Base-by-base conservation (phyloP, 164 flowering plant genomes). In the Umbellularia californica region DNA sequence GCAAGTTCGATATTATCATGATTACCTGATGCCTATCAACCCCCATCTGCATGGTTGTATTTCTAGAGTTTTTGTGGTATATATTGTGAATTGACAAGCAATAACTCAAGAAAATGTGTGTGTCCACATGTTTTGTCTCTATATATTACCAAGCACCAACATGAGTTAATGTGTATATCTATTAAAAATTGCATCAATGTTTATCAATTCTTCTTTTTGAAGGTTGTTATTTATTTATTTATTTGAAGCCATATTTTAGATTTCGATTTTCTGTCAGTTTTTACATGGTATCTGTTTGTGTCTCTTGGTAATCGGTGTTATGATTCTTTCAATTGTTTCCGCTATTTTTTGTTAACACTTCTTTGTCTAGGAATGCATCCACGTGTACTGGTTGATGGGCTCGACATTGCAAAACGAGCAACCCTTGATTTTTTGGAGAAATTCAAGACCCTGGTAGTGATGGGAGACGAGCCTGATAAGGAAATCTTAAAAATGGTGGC, bases 401-500 rank as follows among this genome's bases (percentile, higher is more conserved):
- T 96, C 85, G 98, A 96, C 77, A 94, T 96, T 82, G 98, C 99
- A 15, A 96, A 96, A 82, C 86, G 86, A 82, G 99, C 98, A 47
- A 94, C 98, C 58, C 97, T 96, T 20, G 88, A 92, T 52, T 96
- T 92, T 81, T 88, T 96, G 55, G 99, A 96, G 72, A 91, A 88
- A 71, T 96, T 96, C 79, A 94, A 92, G 86, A 96, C 97, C 69
- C 91, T 90, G 69, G 98, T 91, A 17, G 91, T 91, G 68, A 91
- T 94, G 85, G 98, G 97, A 70, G 83, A 88, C 72, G 97, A 92
- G 35, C 97, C 98, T 74, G 99, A 96, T 79, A 92, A 82, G 81
- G 99, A 96, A 82, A 87, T 94, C 69, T 83, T 94, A 51, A 90
- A 90, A 83, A 94, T 96, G 99, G 98, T 96, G 25, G 97, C 99